Evolutionary conservation across 2,329 filamentous ascomycete genomes (phyloP), one percentile per base, ranked within the genome.

Genomic region (Endothia cerciana): DNA sequence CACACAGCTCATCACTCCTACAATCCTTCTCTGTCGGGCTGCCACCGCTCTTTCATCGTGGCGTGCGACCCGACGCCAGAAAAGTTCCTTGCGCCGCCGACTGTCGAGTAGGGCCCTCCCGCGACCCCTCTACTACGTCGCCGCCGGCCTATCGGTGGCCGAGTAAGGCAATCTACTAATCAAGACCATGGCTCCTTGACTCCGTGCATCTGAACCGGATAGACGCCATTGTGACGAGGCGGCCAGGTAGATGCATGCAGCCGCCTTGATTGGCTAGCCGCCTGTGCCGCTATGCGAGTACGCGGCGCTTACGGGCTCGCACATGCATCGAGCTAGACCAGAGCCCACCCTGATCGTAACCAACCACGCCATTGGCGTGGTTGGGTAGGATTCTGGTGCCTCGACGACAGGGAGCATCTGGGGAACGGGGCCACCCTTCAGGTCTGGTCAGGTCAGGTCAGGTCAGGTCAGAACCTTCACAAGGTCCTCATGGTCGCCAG

Each of bases 191-290:
- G 53, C 33, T 22, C 33, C 38, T 4, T 36, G 22, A 8, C n/a
- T 22, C 45, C 45, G 45, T 22, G 11, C 8, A 22, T 41, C 55
- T 28, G 36, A 41, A 38, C 33, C 41, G 13, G 25, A 38, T 59
- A 65, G 65, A 59, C 65, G 65, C 62, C 62, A 60, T 67, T 67
- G 65, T 67, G 65, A 67, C 64, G 41, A 61, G 58, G 58, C 43
- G 41, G 53, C 58, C 43, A 36, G 65, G 57, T 62, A 45, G 53
- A 61, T 67, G 65, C 65, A 65, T 61, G 43, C 59, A 28, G 51
- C 59, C 36, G 65, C 40, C 53, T 19, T 67, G 65, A 67, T 67
- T 67, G 65, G 65, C 45, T 51, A 59, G 40, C 13, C 59, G 64
- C 53, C 55, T 47, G 64, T 61, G 60, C 64, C 59, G 25, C 59